Percentiles rank a stretch among this genome's conserved stretches.
Conservation (phyloP, 2,329 filamentous ascomycete species). For the Penicillium sp. region DNA sequence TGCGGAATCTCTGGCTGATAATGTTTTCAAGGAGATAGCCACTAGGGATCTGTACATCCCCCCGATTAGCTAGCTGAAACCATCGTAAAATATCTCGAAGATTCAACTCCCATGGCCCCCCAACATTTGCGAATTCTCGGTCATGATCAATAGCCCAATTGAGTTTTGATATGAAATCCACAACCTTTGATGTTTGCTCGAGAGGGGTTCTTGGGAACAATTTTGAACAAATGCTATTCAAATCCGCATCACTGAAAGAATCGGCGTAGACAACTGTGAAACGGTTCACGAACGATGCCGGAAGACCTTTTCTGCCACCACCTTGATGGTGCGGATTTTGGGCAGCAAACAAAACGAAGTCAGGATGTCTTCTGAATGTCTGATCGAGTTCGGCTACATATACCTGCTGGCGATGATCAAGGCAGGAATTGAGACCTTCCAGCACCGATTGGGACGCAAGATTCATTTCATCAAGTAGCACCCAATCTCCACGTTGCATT, state of each 20-base stretch:
- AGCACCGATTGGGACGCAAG: conserved; percentile 93
- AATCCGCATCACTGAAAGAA: conserved; percentile 74
- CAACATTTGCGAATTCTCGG: conserved; percentile 52
- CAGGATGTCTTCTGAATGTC: conserved; percentile 80
- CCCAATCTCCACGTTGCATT: conserved; percentile 97
- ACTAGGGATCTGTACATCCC: conserved; percentile 58
- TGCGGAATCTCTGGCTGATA: conserved; percentile 84
- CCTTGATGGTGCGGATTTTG: conserved; percentile 98
- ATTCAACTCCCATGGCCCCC: conserved; percentile 93
- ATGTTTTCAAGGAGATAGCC: conserved; percentile 77
- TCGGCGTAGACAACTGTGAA: conserved; percentile 98
- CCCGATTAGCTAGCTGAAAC: conserved; percentile 66
- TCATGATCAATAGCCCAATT: conserved; percentile 65
- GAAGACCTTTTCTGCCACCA: conserved; percentile 88
- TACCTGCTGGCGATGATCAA: conserved; percentile 93
- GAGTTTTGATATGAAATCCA: conserved; percentile 75
- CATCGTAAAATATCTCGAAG: conserved; percentile 85
- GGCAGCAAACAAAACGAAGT: conserved; percentile 93
- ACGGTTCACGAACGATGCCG: conserved; percentile 93
- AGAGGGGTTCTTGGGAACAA: conserved; percentile 64
- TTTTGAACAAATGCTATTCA: conserved; percentile 74
- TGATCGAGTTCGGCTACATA: conserved; percentile 95
- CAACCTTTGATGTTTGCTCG: conserved; percentile 62
- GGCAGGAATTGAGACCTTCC: conserved; percentile 91
- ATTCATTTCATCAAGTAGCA: conserved; percentile 97